phyloP scores from a whole-genome alignment of 1,139 yeast genomes.

The Zygoascus hellenicus region DNA sequence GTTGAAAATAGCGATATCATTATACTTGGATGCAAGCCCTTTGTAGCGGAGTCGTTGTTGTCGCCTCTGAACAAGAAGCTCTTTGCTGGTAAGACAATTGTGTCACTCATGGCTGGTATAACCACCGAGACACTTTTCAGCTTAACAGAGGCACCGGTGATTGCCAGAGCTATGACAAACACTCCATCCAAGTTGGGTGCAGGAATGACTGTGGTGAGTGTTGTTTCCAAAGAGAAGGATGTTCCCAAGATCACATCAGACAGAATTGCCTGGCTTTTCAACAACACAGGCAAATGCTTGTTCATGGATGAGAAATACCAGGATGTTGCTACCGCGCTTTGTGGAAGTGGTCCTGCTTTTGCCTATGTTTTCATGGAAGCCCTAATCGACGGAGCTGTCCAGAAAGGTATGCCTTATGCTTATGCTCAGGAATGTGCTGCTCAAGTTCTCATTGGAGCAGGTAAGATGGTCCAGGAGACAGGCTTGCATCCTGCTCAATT shows the following conservation, averaged over 20 bases:
- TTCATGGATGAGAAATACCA: conserved; percentile 64
- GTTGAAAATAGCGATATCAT: conserved; percentile 62
- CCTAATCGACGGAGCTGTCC: conserved; percentile 87
- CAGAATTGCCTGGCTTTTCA: conserved; percentile 50
- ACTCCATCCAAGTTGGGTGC: conserved; percentile 88
- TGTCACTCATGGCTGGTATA: conserved; percentile 90
- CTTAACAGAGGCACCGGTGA: conserved; percentile 32
- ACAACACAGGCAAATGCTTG: conserved; percentile 48
- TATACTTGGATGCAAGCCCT: conserved; percentile 84
- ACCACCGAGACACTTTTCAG: conserved; percentile 62
- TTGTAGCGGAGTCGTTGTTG: conserved; percentile 57
- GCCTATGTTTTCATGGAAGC: conserved; percentile 86
- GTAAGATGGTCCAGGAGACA: conserved; percentile 73
- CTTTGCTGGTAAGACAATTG: conserved; percentile 54
- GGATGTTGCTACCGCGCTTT: conserved; percentile 94
- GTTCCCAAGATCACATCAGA: conserved; percentile 47
- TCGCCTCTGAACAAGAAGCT: conserved; percentile 37
- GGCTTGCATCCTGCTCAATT: conserved; percentile 89
- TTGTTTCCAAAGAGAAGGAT: conserved; percentile 13
- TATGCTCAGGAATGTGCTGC: conserved; percentile 88
- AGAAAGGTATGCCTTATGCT: conserved; percentile 88
- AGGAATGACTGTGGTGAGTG: conserved; percentile 82
- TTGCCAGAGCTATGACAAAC: conserved; percentile 96
- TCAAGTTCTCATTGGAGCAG: conserved; percentile 95
- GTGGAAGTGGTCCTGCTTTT: conserved; percentile 97